These are phyloP conservation scores for Zygnema circumcarinatum DNA, from an alignment of 139 green algal genomes.

Conservation along the genomic window DNA sequence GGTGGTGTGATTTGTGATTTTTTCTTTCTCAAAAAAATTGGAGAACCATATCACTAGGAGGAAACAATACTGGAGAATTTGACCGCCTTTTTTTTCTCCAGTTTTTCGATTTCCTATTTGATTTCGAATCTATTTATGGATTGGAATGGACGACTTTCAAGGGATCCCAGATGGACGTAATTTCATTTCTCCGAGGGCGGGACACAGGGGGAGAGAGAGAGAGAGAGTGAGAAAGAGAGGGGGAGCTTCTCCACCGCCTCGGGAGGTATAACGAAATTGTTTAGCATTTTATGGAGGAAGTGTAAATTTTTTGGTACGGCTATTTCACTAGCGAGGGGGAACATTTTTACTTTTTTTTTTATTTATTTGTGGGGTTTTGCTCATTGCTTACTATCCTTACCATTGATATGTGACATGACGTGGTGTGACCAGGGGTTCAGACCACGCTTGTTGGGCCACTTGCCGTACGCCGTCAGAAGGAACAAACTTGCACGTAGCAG, in stretches of 20 bases:
- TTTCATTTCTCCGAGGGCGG: not conserved
- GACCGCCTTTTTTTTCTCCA: too few species aligned
- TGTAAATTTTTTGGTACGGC: not conserved
- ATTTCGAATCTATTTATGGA: too few species aligned
- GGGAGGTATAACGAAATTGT: not conserved
- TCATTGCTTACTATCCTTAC: not conserved
- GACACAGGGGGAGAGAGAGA: not conserved
- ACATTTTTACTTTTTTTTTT: not conserved
- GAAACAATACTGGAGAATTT: too few species aligned
- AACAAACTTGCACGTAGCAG: not conserved
- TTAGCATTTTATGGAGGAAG: not conserved
- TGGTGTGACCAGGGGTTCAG: too few species aligned
- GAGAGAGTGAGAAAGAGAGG: too few species aligned
- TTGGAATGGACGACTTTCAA: too few species aligned
- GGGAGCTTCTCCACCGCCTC: too few species aligned
- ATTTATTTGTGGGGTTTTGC: not conserved
- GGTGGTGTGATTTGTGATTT: too few species aligned
- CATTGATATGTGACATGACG: not conserved
- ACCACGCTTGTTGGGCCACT: not conserved
- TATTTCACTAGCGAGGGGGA: not conserved
- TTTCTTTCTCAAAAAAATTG: too few species aligned
- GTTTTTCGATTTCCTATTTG: too few species aligned
- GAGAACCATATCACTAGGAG: too few species aligned
- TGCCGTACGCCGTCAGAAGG: not conserved
- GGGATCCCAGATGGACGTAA: too few species aligned